These are phyloP conservation scores for Akanthomyces uredinophilus DNA, from an alignment of 2,329 filamentous ascomycete genomes.

Conservation along the genomic window DNA sequence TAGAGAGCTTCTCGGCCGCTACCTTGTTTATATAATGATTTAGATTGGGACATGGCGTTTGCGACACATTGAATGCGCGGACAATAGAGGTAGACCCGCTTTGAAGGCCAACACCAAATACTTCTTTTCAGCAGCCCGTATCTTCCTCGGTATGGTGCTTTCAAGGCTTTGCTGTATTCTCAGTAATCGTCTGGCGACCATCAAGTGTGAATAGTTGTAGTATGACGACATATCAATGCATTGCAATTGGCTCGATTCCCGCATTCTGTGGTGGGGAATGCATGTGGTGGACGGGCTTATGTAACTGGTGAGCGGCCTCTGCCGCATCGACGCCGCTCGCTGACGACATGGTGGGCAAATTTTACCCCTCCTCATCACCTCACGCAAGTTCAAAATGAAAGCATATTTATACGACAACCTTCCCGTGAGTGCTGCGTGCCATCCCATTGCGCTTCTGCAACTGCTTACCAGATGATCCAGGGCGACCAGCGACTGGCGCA, in stretches of 20 bases:
- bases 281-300: slow-evolving; percentile 11
- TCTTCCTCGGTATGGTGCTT: not conserved
- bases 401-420: slow-evolving; percentile 55
- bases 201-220: not conserved
- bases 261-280: not conserved
- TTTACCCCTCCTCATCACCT: slow-evolving; percentile 4
- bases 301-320: slow-evolving; percentile 11
- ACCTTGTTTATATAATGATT: not conserved
- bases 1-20: not conserved
- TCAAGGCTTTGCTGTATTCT: not conserved
- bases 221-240: slow-evolving; percentile 1
- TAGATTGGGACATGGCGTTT: slow-evolving; percentile 2
- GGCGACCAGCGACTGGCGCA: slow-evolving; percentile 91
- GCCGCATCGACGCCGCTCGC: not conserved
- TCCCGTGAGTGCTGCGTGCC: slow-evolving; percentile 36
- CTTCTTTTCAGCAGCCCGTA: not conserved
- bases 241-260: not conserved
- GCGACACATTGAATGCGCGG: not conserved
- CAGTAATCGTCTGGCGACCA: not conserved
- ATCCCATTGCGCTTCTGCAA: not conserved
- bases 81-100: not conserved
- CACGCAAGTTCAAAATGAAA: slow-evolving; percentile 39
- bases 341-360: slow-evolving; percentile 1
- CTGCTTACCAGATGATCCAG: slow-evolving; percentile 37
- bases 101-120: not conserved